phyloP scores from a whole-genome alignment of 352 stramenopile genomes.

The Globisporangium abappressorium region DNA sequence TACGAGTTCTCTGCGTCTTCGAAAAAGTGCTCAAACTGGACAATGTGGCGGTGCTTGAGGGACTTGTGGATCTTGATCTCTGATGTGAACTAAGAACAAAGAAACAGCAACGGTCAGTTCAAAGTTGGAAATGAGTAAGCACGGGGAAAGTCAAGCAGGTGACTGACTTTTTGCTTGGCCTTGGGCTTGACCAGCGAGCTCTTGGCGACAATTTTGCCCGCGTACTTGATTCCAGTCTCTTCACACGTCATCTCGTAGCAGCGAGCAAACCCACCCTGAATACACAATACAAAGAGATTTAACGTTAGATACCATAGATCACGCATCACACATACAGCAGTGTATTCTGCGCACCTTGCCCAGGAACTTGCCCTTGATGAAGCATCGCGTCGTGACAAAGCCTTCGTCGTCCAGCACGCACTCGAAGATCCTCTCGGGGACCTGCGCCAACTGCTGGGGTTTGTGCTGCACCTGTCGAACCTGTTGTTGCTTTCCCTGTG shows the following conservation, averaged over 20 bases:
- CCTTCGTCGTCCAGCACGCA: slow-evolving; percentile 49
- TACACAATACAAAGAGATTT: background rate
- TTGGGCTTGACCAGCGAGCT: slow-evolving; percentile 95
- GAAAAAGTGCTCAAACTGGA: slow-evolving; percentile 98
- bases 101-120: background rate
- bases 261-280: slow-evolving; percentile 94
- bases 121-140: too few relatives aligned
- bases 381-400: slow-evolving; percentile 65
- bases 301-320: background rate
- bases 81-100: slow-evolving; percentile 72
- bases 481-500: slow-evolving; percentile 8
- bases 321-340: background rate
- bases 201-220: slow-evolving; percentile 98
- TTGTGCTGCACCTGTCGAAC: slow-evolving; percentile 1
- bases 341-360: slow-evolving; percentile 79
- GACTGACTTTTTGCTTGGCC: slow-evolving; percentile 93
- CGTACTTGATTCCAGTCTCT: slow-evolving; percentile 92
- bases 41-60: slow-evolving; percentile 93
- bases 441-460: slow-evolving; percentile 13
- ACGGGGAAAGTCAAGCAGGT: too few relatives aligned
- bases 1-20: slow-evolving; percentile 97
- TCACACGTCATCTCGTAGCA: slow-evolving; percentile 95
- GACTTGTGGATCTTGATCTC: slow-evolving; percentile 99
- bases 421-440: slow-evolving; percentile 70
- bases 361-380: slow-evolving; percentile 92